Conservation (phyloP, 1,139 yeast genomes). For the Candida pseudoviswanathii region DNA sequence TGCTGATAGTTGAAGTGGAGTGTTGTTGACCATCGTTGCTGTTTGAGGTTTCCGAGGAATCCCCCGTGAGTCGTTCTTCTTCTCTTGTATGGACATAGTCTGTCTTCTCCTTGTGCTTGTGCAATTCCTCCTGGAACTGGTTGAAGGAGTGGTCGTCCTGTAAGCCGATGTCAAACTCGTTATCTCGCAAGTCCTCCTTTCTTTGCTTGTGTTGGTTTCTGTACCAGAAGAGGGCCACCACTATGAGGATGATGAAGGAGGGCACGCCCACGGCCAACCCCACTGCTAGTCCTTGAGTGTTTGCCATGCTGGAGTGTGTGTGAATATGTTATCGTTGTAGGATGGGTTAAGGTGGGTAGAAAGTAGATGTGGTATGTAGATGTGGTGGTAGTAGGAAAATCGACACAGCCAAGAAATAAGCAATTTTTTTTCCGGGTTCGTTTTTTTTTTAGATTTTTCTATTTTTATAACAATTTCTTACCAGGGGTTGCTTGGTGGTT, state of each 20-base stretch:
- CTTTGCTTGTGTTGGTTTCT: conserved; percentile 36
- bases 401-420: conserved; percentile 6
- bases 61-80: conserved; percentile 2
- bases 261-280: conserved; percentile 50
- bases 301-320: conserved; percentile 19
- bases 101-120: conserved; percentile 16
- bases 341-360: not conserved
- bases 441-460: not conserved
- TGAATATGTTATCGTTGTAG: not conserved
- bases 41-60: conserved; percentile 1
- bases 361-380: not conserved
- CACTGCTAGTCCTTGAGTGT: conserved; percentile 32
- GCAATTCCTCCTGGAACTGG: conserved; percentile 43
- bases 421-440: not conserved
- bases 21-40: conserved; percentile 8
- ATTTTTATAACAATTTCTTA: not conserved
- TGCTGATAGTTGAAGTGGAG: conserved; percentile 5
- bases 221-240: conserved; percentile 27
- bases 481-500: not conserved
- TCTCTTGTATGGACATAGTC: conserved; percentile 6
- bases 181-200: conserved; percentile 32
- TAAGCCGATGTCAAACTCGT: conserved; percentile 39
- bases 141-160: conserved; percentile 41
- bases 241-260: conserved; percentile 29
- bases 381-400: not conserved